Evolutionary conservation across 1,284 basidiomycete genomes (phyloP).

Genomic region (Rhodotorula glutinis): DNA sequence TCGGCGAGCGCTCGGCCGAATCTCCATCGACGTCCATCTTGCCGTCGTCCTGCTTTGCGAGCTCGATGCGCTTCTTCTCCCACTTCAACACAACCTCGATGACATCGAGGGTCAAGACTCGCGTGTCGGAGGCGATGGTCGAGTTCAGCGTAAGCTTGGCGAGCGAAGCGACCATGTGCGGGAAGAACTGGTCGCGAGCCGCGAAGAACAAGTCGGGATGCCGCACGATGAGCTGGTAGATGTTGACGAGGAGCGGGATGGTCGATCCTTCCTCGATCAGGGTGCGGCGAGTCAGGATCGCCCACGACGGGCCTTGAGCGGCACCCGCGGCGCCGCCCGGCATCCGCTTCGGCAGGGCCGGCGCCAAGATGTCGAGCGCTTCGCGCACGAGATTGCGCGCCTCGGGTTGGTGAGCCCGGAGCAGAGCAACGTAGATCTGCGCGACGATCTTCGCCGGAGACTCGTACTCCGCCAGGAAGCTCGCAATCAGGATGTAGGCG

Average conservation of each 20-base stretch:
- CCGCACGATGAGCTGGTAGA: slow-evolving; percentile 89
- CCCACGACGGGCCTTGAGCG: slow-evolving; percentile 70
- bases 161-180: slow-evolving; percentile 88
- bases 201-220: slow-evolving; percentile 91
- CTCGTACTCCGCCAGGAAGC: slow-evolving; percentile 87
- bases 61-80: slow-evolving; percentile 53
- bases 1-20: slow-evolving; percentile 44
- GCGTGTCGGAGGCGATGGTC: slow-evolving; percentile 68
- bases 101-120: slow-evolving; percentile 55
- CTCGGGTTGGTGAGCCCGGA: slow-evolving; percentile 78
- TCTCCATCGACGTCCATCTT: slow-evolving; percentile 48
- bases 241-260: slow-evolving; percentile 76
- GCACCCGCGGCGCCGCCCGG: slow-evolving; percentile 19
- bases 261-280: slow-evolving; percentile 81
- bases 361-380: slow-evolving; percentile 86
- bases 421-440: slow-evolving; percentile 89
- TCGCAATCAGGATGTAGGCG: slow-evolving; percentile 87
- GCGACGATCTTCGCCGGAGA: slow-evolving; percentile 90
- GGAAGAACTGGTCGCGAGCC: slow-evolving; percentile 89
- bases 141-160: slow-evolving; percentile 78
- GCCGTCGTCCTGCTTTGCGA: slow-evolving; percentile 50
- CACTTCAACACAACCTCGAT: slow-evolving; percentile 51
- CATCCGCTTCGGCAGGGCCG: slow-evolving; percentile 62
- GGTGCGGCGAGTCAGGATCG: slow-evolving; percentile 78
- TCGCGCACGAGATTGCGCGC: slow-evolving; percentile 72